These are phyloP conservation scores for Penicillium sp. DNA, from an alignment of 2,329 filamentous ascomycete genomes.

Conservation along the genomic window DNA sequence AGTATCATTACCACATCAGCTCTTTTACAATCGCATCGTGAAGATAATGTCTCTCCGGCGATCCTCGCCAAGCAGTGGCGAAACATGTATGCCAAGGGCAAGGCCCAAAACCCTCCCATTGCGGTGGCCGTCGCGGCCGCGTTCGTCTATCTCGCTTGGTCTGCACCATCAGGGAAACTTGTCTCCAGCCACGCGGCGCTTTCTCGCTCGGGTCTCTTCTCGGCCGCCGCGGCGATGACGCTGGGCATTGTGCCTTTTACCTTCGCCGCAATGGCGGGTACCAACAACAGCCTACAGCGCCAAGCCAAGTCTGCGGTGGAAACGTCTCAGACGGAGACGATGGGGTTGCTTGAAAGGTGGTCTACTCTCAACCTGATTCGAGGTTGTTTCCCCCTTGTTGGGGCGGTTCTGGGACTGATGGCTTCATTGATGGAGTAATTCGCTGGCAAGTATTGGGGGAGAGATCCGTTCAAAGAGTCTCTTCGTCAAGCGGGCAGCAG, in stretches of 20 bases:
- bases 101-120: constrained; percentile 22
- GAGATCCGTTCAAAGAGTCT: no score
- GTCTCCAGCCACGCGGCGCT: constrained; percentile 9
- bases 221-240: constrained; percentile 24
- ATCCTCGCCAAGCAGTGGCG: constrained; percentile 15
- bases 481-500: no score
- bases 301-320: constrained; percentile 11
- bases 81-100: constrained; percentile 18
- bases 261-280: constrained; percentile 21
- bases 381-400: constrained; percentile 18
- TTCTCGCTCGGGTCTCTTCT: constrained; percentile 18
- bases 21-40: constrained; percentile 17
- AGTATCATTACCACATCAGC: constrained; percentile 22
- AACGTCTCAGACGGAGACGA: constrained; percentile 7
- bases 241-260: constrained; percentile 33
- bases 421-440: constrained; percentile 9
- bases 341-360: constrained; percentile 18
- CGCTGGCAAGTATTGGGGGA: neutral
- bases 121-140: constrained; percentile 16
- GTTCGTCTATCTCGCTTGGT: constrained; percentile 28
- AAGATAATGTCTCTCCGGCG: constrained; percentile 6
- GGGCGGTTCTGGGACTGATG: constrained; percentile 11
- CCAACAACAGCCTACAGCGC: constrained; percentile 25
- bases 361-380: constrained; percentile 16
- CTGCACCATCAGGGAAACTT: constrained; percentile 12